Base-by-base conservation (phyloP, 129 eudicot genomes). In the Gnaphalium uliginosum region DNA sequence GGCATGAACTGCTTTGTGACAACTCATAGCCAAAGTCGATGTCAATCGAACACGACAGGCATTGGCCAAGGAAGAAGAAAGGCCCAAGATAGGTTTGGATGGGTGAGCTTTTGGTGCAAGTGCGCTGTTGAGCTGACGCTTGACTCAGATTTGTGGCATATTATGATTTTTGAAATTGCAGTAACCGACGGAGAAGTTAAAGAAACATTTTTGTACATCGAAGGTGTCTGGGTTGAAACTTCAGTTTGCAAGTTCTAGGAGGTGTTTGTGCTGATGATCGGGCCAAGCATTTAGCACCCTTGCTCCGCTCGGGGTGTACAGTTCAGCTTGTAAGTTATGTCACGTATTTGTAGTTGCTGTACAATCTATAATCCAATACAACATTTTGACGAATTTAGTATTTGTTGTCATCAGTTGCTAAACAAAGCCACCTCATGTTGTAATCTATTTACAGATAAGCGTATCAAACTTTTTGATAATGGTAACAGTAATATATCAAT, bases 251-350 rank as follows among this genome's bases (percentile, higher is more conserved):
- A n/a, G 2, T 41, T 48, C 22, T 9, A 7, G 74, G 30, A 46
- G 81, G 67, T 53, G 58, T 33, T 53, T 76, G 80, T 77, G 75
- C 58, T 35, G 72, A 75, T 19, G 41, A 53, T 54, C 39, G 43
- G 33, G 27, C 64, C 78, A 15, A 2, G 4, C 9, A 26, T n/a
- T 73, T 35, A 15, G 59, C 14, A 30, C 27, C 66, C 67, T 14
- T 68, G 68, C 69, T 77, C 68, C 2, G 70, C 13, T 77, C 39
- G 66, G 80, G 63, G 69, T 77, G 76, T 76, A 67, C 70, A 59
- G 76, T 69, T 37, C 11, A 14, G 33, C 11, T 9, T 60, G 66
- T 60, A 24, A 60, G 13, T 59, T 23, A 24, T 2, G 33, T 25
- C 24, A 4, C 11, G n/a, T 43, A 14, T 43, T 43, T 43, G 18